Percentiles rank a stretch among this genome's conserved stretches.
These are phyloP conservation scores for Agrostemma githago DNA, from an alignment of 148 eudicot genomes.

Conservation along the genomic window DNA sequence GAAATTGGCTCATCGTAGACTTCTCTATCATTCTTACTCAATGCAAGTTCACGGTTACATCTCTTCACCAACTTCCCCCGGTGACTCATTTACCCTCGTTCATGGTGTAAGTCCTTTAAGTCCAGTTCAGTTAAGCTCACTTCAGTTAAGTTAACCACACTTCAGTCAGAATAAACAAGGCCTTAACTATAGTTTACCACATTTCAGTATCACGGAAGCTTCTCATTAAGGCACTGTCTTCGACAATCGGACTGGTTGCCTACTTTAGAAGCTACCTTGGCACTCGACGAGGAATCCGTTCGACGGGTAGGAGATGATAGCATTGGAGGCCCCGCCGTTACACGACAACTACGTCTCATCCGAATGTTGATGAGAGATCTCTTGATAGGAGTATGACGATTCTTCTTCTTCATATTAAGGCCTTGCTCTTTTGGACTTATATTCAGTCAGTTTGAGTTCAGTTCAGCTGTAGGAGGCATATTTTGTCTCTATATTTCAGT, in stretches of 20 bases:
- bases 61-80: constrained; percentile 46
- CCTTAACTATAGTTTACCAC: neutral
- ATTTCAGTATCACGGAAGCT: constrained; percentile 91
- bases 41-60: constrained; percentile 98
- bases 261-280: constrained; percentile 91
- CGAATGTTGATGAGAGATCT: constrained; percentile 96
- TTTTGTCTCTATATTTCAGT: no score
- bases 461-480: no score
- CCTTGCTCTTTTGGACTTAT: no score
- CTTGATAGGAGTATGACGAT: constrained; percentile 77
- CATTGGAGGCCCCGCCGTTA: constrained; percentile 90
- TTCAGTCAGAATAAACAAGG: neutral
- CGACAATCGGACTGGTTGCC: constrained; percentile 98
- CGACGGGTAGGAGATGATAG: constrained; percentile 93
- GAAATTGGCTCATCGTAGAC: constrained; percentile 69
- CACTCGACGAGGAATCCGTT: constrained; percentile 89
- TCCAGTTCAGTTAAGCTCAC: neutral
- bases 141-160: no score
- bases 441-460: no score
- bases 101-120: constrained; percentile 72
- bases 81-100: constrained; percentile 73
- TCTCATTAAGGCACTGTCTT: constrained; percentile 92
- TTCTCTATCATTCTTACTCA: constrained; percentile 87
- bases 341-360: constrained; percentile 78
- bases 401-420: neutral